A percentile compares a stretch with the other conserved stretches of the same genome.
Evolutionary conservation across 257 asterid genomes (phyloP).

Genomic region (Nicotiana otophora): DNA sequence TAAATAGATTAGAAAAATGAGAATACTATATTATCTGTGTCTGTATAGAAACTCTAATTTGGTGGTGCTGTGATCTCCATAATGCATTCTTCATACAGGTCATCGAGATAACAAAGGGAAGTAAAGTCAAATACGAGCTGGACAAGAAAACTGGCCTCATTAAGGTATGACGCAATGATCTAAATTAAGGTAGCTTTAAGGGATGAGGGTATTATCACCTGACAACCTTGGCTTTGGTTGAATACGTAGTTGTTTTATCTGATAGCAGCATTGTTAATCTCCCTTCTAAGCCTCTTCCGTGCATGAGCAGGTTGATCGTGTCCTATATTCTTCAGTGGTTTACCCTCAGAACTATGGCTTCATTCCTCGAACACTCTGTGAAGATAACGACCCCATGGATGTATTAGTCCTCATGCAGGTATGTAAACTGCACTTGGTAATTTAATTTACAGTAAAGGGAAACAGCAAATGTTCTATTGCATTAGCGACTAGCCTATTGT

Average conservation of each 20-base stretch:
- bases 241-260: background rate
- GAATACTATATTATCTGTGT: background rate
- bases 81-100: conserved; percentile 39
- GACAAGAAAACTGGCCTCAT: conserved; percentile 94
- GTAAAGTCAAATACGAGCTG: conserved; percentile 92
- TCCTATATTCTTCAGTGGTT: conserved; percentile 86
- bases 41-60: background rate
- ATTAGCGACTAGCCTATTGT: background rate
- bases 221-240: background rate
- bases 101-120: conserved; percentile 93
- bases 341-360: conserved; percentile 97
- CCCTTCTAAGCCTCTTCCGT: background rate
- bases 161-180: conserved; percentile 41
- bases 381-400: conserved; percentile 96
- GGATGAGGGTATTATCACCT: background rate
- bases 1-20: background rate
- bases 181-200: background rate
- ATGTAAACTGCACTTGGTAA: background rate
- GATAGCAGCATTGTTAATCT: background rate
- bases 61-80: background rate
- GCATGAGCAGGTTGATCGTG: conserved; percentile 68
- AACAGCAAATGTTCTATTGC: background rate
- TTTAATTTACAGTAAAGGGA: background rate
- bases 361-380: conserved; percentile 92
- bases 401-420: conserved; percentile 97